Conservation (phyloP, 208 protist species). For the Trypanosoma mega region DNA sequence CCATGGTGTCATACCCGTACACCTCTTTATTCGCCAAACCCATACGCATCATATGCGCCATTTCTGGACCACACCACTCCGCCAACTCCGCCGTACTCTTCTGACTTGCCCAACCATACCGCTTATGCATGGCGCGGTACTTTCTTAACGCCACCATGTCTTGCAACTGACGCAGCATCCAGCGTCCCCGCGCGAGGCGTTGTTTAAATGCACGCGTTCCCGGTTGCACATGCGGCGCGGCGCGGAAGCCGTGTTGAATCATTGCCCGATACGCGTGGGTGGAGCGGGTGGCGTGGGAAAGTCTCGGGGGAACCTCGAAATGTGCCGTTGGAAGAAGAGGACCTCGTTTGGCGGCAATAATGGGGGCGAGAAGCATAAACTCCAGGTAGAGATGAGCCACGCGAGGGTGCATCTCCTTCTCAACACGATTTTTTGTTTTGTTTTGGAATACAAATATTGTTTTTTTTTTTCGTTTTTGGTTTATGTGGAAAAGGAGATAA, state of each 20-base stretch:
- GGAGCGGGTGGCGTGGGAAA: background rate
- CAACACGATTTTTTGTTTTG: background rate
- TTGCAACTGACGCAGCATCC: conserved; percentile 46
- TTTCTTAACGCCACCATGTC: conserved; percentile 53
- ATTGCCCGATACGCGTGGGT: conserved; percentile 37
- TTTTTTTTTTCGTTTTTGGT: too few species aligned
- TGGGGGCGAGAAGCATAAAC: conserved; percentile 61
- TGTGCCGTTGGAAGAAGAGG: background rate
- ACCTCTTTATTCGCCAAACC: conserved; percentile 53
- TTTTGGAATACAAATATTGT: conserved; percentile 1
- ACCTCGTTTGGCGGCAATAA: conserved; percentile 9
- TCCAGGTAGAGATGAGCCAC: conserved; percentile 67
- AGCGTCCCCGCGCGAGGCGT: conserved; percentile 59
- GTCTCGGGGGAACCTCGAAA: background rate
- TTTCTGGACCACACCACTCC: conserved; percentile 28
- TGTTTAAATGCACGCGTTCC: conserved; percentile 52
- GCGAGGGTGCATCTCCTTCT: conserved; percentile 29
- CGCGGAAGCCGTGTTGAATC: conserved; percentile 59
- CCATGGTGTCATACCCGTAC: conserved; percentile 36
- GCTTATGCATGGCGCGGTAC: conserved; percentile 70
- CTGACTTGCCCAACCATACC: conserved; percentile 56
- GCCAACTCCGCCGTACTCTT: conserved; percentile 40
- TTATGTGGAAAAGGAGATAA: too few species aligned
- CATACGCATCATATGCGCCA: conserved; percentile 32
- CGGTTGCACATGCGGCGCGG: conserved; percentile 29